Evolutionary conservation across 2,329 filamentous ascomycete species (phyloP).

Genomic region (Aspergillus clavatus): DNA sequence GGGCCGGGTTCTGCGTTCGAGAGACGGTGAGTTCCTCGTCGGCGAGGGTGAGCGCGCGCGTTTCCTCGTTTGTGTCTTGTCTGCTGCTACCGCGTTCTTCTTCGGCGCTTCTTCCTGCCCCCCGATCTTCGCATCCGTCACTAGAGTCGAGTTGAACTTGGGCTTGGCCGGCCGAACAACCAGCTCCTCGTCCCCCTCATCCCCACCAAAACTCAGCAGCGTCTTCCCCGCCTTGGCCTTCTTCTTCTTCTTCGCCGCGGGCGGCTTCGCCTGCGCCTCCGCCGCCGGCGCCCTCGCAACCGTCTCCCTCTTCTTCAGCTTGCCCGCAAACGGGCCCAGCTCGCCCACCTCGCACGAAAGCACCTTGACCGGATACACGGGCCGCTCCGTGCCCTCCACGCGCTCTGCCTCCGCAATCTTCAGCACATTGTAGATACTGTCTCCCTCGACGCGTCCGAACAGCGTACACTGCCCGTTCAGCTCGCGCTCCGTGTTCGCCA

Average conservation of each 20-base stretch:
- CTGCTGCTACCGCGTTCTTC: constrained; percentile 7
- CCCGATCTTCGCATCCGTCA: constrained; percentile 30
- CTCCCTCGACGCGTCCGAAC: constrained; percentile 86
- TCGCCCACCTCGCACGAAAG: constrained; percentile 43
- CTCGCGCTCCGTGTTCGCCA: constrained; percentile 74
- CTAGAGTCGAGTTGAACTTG: constrained; percentile 46
- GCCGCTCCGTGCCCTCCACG: constrained; percentile 71
- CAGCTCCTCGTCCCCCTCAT: constrained; percentile 35
- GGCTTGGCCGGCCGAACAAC: constrained; percentile 40
- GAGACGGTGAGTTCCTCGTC: constrained; percentile 19
- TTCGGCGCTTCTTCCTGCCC: constrained; percentile 12
- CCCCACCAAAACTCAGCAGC: constrained; percentile 9
- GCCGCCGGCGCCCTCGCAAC: constrained; percentile 24
- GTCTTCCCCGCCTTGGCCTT: constrained; percentile 16
- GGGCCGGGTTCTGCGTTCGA: constrained; percentile 28
- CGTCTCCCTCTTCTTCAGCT: constrained; percentile 41
- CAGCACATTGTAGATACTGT: constrained; percentile 92
- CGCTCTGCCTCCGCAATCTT: constrained; percentile 89
- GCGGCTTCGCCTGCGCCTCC: constrained; percentile 20
- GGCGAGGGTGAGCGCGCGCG: constrained; percentile 33
- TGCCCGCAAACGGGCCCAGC: constrained; percentile 42
- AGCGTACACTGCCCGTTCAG: constrained; percentile 85
- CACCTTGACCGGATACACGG: constrained; percentile 79
- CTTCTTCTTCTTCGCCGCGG: constrained; percentile 29
- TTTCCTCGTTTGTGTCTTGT: constrained; percentile 21